Base-by-base conservation (phyloP, 495 filamentous ascomycete species). In the Penicillium turbatum region DNA sequence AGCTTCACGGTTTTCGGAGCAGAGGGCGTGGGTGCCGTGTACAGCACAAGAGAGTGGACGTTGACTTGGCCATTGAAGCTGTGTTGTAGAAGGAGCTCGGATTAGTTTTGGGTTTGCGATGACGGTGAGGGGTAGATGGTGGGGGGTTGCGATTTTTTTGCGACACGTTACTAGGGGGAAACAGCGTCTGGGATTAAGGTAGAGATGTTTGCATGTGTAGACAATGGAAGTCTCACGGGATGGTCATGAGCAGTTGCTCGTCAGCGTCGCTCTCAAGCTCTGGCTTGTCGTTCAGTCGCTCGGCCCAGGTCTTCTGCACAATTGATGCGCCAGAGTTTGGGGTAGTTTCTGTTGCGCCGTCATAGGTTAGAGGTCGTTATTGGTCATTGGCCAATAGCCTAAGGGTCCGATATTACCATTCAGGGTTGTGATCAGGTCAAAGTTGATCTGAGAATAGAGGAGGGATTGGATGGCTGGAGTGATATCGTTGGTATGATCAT, bases 61-160 rank as follows among this genome's bases (percentile, higher is more conserved):
- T 92, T 95, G 53, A 96, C 81, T 70, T 95, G 90, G 54, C 88
- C 92, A 24, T 89, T 90, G 76, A 98, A 98, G 26, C 93, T 98
- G 42, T 46, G 29, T 92, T 96, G 40, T 43, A 46, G 11, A 37
- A 12, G 13, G n/a, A 41, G 7, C n/a, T 34, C 6, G 35, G 9
- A 38, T 56, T 56, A 59, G 48, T 41, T 54, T 38, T 54, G 21
- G 15, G 7, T 35, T 32, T 35, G 38, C 43, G 47, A 54, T 54
- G 48, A 50, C 24, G 38, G 52, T 57, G 65, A 67, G 59, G 66
- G 63, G 59, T 41, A 61, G 29, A 43, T 29, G 34, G 34, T 61
- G 59, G 61, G 60, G 63, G 61, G 11, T 50, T 40, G 16, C 21
- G 21, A 4, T 16, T 51, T 51, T 49, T 49, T 39, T 16, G 6